A percentile compares a stretch with the other conserved stretches of the same genome.
Evolutionary conservation across 306 rosid species (phyloP).

Genomic region (Mimosa bimucronata): DNA sequence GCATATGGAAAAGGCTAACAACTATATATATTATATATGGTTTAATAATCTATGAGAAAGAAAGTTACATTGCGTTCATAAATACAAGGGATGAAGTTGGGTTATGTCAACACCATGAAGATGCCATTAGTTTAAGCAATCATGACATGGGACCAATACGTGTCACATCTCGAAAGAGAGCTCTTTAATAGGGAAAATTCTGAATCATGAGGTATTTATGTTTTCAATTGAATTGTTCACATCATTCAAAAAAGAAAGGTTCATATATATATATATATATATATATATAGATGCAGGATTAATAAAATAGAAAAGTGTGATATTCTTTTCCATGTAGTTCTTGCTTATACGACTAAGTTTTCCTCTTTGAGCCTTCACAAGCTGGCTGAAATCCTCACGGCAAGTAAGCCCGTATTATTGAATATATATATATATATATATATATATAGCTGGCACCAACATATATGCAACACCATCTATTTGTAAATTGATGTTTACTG

Average conservation of each 20-base stretch:
- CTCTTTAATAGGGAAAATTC: neutral
- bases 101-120: constrained; percentile 25
- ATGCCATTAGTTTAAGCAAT: constrained; percentile 29
- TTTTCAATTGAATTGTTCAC: neutral
- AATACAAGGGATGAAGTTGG: constrained; percentile 13
- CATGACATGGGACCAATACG: constrained; percentile 33
- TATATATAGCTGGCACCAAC: neutral
- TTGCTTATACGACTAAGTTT: constrained; percentile 23
- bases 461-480: neutral
- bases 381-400: constrained; percentile 25
- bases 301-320: neutral
- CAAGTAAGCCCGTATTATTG: constrained; percentile 17
- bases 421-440: neutral
- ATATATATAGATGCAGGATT: neutral
- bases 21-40: too few species aligned
- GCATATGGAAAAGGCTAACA: neutral
- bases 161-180: constrained; percentile 29
- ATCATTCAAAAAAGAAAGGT: constrained; percentile 19
- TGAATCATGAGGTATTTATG: neutral
- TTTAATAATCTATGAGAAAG: neutral
- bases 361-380: constrained; percentile 12
- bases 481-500: constrained; percentile 1
- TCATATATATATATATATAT: neutral
- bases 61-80: neutral
- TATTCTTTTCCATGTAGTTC: constrained; percentile 21